phyloP scores from a whole-genome alignment of 192 early-diverging fungal genomes.

The Entomortierella lignicola region DNA sequence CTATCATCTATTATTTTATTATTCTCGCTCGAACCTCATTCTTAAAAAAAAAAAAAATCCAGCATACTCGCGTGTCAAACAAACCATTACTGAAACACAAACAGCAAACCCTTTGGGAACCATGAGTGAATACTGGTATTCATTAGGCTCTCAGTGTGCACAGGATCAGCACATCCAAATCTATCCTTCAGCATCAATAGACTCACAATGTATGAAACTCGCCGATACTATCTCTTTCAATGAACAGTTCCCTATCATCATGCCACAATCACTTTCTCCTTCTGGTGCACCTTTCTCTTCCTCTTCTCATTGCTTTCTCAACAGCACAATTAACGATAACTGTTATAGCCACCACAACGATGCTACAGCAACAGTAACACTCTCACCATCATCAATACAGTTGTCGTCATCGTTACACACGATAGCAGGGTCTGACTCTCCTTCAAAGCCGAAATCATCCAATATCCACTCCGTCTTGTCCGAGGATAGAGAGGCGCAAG shows the following conservation, averaged over 20 bases:
- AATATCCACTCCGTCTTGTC: no score
- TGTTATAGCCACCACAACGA: no score
- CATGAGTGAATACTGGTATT: conserved; percentile 39
- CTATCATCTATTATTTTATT: not conserved
- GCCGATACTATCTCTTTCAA: not conserved
- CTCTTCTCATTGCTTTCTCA: no score
- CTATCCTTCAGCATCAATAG: not conserved
- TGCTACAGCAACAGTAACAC: no score
- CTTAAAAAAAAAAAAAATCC: no score
- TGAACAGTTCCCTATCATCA: not conserved
- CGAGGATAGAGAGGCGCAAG: no score
- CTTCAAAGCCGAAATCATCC: no score
- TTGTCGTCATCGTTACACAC: not conserved
- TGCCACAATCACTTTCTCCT: not conserved
- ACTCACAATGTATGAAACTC: not conserved
- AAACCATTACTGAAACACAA: conserved; percentile 25
- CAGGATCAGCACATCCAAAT: conserved; percentile 17
- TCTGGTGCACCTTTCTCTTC: not conserved
- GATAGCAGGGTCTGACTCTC: not conserved
- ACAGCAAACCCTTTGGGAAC: conserved; percentile 11
- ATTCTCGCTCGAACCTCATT: not conserved
- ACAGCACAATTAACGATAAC: no score
- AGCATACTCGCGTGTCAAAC: conserved; percentile 43
- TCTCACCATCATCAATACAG: not conserved
- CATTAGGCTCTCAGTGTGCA: conserved; percentile 8